These are phyloP conservation scores for Jackrogersella minutella DNA, from an alignment of 495 filamentous ascomycete species.

Conservation along the genomic window DNA sequence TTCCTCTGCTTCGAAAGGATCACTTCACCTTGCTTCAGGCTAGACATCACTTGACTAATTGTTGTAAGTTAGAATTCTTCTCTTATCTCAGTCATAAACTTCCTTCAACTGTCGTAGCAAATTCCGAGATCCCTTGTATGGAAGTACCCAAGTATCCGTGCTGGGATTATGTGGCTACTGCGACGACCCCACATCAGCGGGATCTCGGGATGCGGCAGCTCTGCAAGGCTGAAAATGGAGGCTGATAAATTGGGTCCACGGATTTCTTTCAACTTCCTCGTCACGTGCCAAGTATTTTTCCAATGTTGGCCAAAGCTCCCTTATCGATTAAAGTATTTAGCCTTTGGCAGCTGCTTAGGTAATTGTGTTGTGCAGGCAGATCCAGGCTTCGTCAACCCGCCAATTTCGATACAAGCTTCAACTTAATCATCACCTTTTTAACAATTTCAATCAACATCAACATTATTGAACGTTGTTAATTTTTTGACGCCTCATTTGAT, in stretches of 20 bases:
- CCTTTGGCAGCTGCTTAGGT: constrained; percentile 38
- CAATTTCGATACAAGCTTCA: constrained; percentile 34
- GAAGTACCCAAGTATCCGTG: background rate
- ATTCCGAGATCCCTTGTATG: no score
- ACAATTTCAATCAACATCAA: constrained; percentile 15
- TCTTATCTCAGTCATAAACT: no score
- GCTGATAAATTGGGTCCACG: background rate
- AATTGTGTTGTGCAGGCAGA: constrained; percentile 37
- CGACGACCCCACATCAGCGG: background rate
- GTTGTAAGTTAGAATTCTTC: no score
- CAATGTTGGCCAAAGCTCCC: constrained; percentile 29
- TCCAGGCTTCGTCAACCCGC: constrained; percentile 38
- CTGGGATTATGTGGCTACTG: constrained; percentile 12
- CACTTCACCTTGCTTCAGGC: no score
- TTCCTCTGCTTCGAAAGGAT: no score
- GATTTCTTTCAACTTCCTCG: background rate
- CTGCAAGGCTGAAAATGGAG: constrained; percentile 11
- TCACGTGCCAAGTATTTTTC: constrained; percentile 14
- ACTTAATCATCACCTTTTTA: constrained; percentile 7
- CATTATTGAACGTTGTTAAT: no score
- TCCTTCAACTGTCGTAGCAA: no score
- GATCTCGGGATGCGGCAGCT: background rate
- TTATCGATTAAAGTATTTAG: constrained; percentile 37
- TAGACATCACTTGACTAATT: no score
- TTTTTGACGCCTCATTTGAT: no score